Evolutionary conservation across 2,329 filamentous ascomycete genomes (phyloP).

Genomic region (Arthrocladium fulminans): DNA sequence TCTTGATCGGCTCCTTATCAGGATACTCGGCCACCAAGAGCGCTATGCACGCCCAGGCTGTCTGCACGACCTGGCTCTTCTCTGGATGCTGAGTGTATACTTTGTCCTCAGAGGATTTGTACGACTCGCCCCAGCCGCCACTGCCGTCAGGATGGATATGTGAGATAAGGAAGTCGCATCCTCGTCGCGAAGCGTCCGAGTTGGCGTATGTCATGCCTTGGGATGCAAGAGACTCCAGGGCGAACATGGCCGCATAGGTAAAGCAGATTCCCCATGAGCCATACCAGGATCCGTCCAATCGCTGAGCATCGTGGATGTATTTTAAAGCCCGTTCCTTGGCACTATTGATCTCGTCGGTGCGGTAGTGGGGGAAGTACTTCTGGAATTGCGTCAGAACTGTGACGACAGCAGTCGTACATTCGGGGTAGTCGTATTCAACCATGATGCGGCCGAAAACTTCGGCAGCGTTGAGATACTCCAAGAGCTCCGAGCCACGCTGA

Average conservation of each 20-base stretch:
- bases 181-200: conserved; percentile 60
- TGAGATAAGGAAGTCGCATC: conserved; percentile 75
- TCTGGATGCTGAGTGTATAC: conserved; percentile 64
- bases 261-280: conserved; percentile 98
- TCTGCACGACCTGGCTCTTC: conserved; percentile 85
- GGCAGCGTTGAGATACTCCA: conserved; percentile 86
- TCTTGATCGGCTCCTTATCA: conserved; percentile 60
- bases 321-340: conserved; percentile 66
- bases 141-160: conserved; percentile 73
- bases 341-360: conserved; percentile 60
- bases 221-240: conserved; percentile 72
- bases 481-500: conserved; percentile 62
- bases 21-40: conserved; percentile 78
- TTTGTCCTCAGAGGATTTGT: conserved; percentile 70
- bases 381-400: conserved; percentile 78
- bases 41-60: conserved; percentile 77
- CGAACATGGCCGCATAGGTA: conserved; percentile 95
- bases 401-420: conserved; percentile 92
- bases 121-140: conserved; percentile 91
- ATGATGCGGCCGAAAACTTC: conserved; percentile 97
- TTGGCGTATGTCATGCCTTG: conserved; percentile 74
- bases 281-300: conserved; percentile 86
- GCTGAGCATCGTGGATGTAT: conserved; percentile 75
- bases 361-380: conserved; percentile 72
- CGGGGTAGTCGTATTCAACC: conserved; percentile 97